Percentiles rank a stretch among this genome's conserved stretches.
Evolutionary conservation across 2,329 filamentous ascomycete genomes (phyloP).

Genomic region (Exophiala aquamarina): DNA sequence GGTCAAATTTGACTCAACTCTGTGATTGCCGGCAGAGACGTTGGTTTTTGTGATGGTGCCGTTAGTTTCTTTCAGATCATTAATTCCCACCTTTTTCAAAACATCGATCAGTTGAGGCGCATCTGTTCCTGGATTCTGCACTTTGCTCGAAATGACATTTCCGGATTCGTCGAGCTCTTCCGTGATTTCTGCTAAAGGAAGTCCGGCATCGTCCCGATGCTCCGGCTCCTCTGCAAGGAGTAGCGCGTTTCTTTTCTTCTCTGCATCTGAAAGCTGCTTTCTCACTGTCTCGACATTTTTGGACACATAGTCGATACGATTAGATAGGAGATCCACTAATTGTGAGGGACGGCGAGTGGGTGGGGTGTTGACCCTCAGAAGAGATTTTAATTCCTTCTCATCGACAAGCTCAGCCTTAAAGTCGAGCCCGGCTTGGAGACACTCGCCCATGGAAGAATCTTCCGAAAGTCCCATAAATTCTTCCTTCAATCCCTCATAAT

Average conservation of each 20-base stretch:
- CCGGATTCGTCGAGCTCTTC: slow-evolving; percentile 91
- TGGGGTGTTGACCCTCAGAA: slow-evolving; percentile 47
- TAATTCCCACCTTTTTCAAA: slow-evolving; percentile 73
- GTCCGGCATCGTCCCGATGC: slow-evolving; percentile 64
- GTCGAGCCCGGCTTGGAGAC: slow-evolving; percentile 49
- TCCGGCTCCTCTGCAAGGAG: slow-evolving; percentile 61
- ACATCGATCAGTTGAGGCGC: slow-evolving; percentile 69
- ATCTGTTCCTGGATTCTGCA: slow-evolving; percentile 66
- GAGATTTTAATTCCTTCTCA: slow-evolving; percentile 55
- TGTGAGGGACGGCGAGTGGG: slow-evolving; percentile 55
- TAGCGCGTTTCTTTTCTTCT: slow-evolving; percentile 68
- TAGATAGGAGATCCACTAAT: slow-evolving; percentile 66
- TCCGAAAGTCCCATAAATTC: slow-evolving; percentile 64
- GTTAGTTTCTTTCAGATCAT: slow-evolving; percentile 41
- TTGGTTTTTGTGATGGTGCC: slow-evolving; percentile 14
- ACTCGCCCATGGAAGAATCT: slow-evolving; percentile 52
- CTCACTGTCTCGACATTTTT: slow-evolving; percentile 74
- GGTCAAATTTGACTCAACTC: too few relatives aligned
- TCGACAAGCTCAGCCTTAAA: slow-evolving; percentile 45
- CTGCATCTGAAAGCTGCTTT: slow-evolving; percentile 67
- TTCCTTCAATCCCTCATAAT: slow-evolving; percentile 87
- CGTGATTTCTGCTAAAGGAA: slow-evolving; percentile 85
- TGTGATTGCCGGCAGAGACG: background rate
- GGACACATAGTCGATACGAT: slow-evolving; percentile 85
- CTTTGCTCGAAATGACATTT: slow-evolving; percentile 70